A percentile compares a stretch with the other conserved stretches of the same genome.
Conservation (phyloP, 2,329 filamentous ascomycete genomes). For the Venturia asperata region DNA sequence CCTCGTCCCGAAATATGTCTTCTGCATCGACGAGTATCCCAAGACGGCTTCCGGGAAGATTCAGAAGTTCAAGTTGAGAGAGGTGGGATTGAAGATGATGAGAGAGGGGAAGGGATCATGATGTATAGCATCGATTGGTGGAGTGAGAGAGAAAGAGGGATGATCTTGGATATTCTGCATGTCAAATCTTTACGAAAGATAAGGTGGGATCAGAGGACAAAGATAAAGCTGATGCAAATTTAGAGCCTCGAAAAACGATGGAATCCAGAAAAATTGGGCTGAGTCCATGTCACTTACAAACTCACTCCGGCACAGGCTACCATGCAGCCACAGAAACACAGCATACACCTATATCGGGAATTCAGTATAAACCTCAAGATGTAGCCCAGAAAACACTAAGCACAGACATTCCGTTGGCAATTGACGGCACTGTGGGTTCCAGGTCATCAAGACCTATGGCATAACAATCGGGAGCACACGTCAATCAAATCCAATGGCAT, state of each 20-base stretch:
- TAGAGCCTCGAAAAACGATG: no score
- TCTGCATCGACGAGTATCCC: slow-evolving; percentile 76
- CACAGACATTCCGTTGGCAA: no score
- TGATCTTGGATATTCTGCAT: neutral
- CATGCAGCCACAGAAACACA: no score
- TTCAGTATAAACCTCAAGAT: no score
- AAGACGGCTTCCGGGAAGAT: slow-evolving; percentile 97
- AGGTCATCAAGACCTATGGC: no score
- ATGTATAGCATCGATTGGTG: neutral
- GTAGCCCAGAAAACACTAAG: no score
- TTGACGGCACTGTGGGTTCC: neutral
- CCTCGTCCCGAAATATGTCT: slow-evolving; percentile 79
- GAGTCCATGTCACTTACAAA: no score
- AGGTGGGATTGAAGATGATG: slow-evolving; percentile 51
- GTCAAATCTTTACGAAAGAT: neutral
- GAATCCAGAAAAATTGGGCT: no score
- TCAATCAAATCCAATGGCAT: neutral
- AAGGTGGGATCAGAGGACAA: no score
- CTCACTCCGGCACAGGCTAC: no score
- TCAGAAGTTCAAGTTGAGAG: slow-evolving; percentile 81
- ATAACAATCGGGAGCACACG: neutral
- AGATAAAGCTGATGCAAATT: no score
- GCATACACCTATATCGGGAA: no score
- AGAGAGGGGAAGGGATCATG: slow-evolving; percentile 29
- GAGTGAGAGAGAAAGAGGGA: neutral